Evolutionary conservation across 148 eudicot species (phyloP), one percentile per base, ranked within the genome.

Genomic region (Heliosperma pusillum): DNA sequence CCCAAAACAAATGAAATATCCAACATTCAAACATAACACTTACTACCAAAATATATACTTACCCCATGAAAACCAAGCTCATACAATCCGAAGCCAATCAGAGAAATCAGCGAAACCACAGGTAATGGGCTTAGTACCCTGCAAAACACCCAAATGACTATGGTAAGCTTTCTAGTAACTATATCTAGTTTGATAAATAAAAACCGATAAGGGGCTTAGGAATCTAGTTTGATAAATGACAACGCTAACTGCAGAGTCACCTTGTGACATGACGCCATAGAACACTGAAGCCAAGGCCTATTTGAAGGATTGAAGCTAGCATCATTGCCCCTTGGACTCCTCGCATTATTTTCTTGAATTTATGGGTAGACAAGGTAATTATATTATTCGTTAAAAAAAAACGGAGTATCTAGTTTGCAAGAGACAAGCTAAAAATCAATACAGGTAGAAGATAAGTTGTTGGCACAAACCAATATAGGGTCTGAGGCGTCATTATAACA

Each of bases 51-150:
- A 60, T 30, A 15, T 11, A 63, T 70, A 77, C 86, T 63, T 85
- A 95, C 99, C 92, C 96, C 97, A 52, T 97, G 99, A 80, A 95
- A 95, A 45, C 97, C 99, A 72, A 95, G 90, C 80, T 90, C 97
- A 75, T 92, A 95, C 36, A 95, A 90, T 66, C 99, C 99, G 82
- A 89, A 95, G 56, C 99, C 99, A 78, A 86, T 90, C 66, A 95
- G 87, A 83, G 90, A 82, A 74, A 92, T 96, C 86, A 95, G 82
- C 66, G 99, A 97, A 85, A 88, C 97, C 75, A 88, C 93, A 64
- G 99, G 86, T 17, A 95, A 86, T 79, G 99, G 99, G 86, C 96
- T 90, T 73, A 92, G 79, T 72, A 87, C 84, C 88, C 99, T 95
- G 79, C 10, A 78, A 71, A 44, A 61, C 56, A 75, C 40, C 25